Percentiles rank a stretch among this genome's conserved stretches.
phyloP scores from a whole-genome alignment of 2,329 filamentous ascomycete genomes.

The Pyricularia grisea region DNA sequence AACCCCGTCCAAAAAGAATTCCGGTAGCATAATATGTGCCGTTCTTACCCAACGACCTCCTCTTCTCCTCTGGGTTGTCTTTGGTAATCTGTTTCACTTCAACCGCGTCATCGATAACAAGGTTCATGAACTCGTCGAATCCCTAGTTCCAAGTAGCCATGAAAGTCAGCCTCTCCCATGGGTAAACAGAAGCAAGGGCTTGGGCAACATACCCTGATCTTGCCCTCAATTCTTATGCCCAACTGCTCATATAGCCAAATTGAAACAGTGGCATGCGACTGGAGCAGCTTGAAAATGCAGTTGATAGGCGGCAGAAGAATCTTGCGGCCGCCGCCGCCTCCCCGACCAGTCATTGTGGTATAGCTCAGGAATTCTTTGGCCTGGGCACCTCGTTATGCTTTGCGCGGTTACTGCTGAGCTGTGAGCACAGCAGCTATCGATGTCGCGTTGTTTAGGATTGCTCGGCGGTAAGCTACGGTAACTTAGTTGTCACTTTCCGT shows the following conservation, averaged over 20 bases:
- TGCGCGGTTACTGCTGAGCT: background rate
- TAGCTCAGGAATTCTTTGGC: background rate
- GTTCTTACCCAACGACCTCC: slow-evolving; percentile 65
- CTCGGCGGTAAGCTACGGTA: background rate
- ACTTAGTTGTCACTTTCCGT: background rate
- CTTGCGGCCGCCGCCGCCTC: slow-evolving; percentile 49
- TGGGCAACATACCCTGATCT: slow-evolving; percentile 63
- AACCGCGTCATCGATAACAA: slow-evolving; percentile 83
- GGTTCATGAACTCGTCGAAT: slow-evolving; percentile 99
- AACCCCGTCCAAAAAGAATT: background rate
- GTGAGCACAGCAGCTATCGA: background rate
- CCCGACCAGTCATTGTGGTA: slow-evolving; percentile 46
- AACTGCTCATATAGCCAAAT: slow-evolving; percentile 98
- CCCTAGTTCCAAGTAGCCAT: slow-evolving; percentile 43
- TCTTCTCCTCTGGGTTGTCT: slow-evolving; percentile 63
- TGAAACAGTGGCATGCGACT: slow-evolving; percentile 69
- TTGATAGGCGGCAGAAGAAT: slow-evolving; percentile 59
- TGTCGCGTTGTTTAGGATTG: background rate
- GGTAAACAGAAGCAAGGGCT: background rate
- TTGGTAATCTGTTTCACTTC: slow-evolving; percentile 84
- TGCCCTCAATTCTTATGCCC: slow-evolving; percentile 87
- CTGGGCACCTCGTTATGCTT: background rate
- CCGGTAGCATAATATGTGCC: too few species aligned
- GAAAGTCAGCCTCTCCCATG: slow-evolving; percentile 9
- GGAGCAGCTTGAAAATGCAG: slow-evolving; percentile 90